These are phyloP conservation scores for Neofusicoccum sp. DNA, from an alignment of 2,329 filamentous ascomycete species.

Conservation along the genomic window DNA sequence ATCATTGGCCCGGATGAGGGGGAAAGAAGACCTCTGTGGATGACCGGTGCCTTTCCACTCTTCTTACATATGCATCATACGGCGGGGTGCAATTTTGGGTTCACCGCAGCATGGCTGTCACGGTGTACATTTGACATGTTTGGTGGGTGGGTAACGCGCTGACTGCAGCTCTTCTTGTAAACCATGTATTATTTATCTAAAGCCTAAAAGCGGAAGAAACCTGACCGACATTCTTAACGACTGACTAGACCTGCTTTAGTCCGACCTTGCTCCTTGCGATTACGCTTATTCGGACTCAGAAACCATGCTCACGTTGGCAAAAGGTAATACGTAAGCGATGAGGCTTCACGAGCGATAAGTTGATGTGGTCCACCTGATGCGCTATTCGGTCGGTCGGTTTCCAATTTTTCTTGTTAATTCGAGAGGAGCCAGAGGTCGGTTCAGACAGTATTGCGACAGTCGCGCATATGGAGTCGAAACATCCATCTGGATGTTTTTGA, in stretches of 20 bases:
- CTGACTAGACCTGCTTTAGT: not conserved
- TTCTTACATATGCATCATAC: not conserved
- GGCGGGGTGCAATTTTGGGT: not conserved
- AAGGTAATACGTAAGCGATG: no score
- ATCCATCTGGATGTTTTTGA: no score
- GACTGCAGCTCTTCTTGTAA: slow-evolving; percentile 16
- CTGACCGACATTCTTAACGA: not conserved
- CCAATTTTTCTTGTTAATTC: no score
- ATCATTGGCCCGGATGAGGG: not conserved
- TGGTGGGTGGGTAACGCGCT: slow-evolving; percentile 1
- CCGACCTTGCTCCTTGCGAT: not conserved
- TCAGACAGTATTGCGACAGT: no score
- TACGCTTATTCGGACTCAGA: not conserved
- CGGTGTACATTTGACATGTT: not conserved
- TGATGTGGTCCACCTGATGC: no score
- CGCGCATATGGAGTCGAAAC: no score
- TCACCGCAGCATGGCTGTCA: not conserved
- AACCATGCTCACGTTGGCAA: not conserved
- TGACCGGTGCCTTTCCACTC: slow-evolving; percentile 1
- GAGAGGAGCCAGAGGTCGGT: no score
- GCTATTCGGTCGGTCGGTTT: no score
- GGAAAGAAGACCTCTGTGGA: not conserved
- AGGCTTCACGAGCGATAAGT: no score
- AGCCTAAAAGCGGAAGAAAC: slow-evolving; percentile 1
- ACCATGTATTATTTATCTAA: slow-evolving; percentile 17